These are phyloP conservation scores for Mariannaea elegans DNA, from an alignment of 2,329 filamentous ascomycete genomes.

Conservation along the genomic window DNA sequence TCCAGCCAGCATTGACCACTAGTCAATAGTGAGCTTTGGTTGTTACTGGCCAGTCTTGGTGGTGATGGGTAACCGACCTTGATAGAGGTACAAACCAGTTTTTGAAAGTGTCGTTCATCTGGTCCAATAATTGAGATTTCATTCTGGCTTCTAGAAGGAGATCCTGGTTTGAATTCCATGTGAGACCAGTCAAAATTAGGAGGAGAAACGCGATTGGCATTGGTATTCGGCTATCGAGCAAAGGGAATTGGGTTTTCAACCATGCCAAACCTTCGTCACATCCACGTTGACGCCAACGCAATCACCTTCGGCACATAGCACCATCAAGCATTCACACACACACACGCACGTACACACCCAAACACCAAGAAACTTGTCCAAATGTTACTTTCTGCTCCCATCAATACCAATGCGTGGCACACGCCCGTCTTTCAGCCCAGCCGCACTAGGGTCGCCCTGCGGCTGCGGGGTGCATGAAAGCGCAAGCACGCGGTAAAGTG, in stretches of 20 bases:
- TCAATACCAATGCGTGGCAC: not conserved
- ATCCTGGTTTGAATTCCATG: too few relatives aligned
- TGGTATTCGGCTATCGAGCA: not conserved
- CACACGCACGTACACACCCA: not conserved
- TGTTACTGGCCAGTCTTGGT: not conserved
- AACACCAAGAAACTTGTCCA: conserved; percentile 2
- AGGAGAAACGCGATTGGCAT: too few relatives aligned
- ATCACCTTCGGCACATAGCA: not conserved
- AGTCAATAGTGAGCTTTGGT: not conserved
- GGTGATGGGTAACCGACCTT: not conserved
- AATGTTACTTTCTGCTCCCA: not conserved
- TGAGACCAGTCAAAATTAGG: too few relatives aligned
- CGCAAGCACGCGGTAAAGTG: conserved; percentile 29
- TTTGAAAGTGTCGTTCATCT: too few relatives aligned
- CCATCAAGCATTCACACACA: too few relatives aligned
- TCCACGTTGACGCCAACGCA: not conserved
- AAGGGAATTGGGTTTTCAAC: conserved; percentile 10
- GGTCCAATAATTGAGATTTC: too few relatives aligned
- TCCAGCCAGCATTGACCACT: not conserved
- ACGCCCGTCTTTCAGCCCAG: conserved; percentile 6
- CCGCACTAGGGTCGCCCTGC: conserved; percentile 24
- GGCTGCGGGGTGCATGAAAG: conserved; percentile 31
- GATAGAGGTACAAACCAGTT: too few relatives aligned
- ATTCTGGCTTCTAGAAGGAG: too few relatives aligned
- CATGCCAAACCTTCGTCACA: conserved; percentile 9